These are phyloP conservation scores for Pyrenophora graminea DNA, from an alignment of 2,329 filamentous ascomycete species.

Conservation along the genomic window DNA sequence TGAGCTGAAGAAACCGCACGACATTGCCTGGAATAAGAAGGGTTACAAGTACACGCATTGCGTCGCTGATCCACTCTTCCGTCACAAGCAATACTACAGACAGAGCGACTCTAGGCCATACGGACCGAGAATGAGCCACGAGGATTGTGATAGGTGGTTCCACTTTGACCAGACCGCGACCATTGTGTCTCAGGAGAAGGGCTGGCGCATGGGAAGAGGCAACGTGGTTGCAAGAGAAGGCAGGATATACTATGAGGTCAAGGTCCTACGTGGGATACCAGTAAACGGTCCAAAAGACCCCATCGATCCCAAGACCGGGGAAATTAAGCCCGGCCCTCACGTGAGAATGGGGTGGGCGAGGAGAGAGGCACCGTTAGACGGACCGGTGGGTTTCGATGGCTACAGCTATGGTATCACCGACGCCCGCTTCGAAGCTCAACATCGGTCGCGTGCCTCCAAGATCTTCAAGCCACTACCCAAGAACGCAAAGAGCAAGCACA, in stretches of 20 bases:
- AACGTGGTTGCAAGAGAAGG: slow-evolving; percentile 91
- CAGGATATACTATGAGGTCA: slow-evolving; percentile 92
- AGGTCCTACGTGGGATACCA: slow-evolving; percentile 76
- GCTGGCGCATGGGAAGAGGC: slow-evolving; percentile 86
- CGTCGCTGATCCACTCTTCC: slow-evolving; percentile 85
- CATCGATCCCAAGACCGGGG: slow-evolving; percentile 39
- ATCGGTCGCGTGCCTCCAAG: slow-evolving; percentile 90
- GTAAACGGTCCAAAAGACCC: slow-evolving; percentile 48
- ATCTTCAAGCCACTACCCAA: slow-evolving; percentile 62
- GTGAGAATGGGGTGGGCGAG: slow-evolving; percentile 86
- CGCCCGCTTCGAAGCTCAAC: slow-evolving; percentile 85
- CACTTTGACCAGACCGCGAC: slow-evolving; percentile 75
- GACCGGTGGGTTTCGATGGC: slow-evolving; percentile 82
- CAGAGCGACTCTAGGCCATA: slow-evolving; percentile 85
- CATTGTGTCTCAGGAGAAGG: slow-evolving; percentile 86
- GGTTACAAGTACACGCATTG: slow-evolving; percentile 88
- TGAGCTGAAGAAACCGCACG: slow-evolving; percentile 54
- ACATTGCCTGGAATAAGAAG: slow-evolving; percentile 66
- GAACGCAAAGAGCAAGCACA: slow-evolving; percentile 44
- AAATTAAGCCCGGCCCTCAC: slow-evolving; percentile 58
- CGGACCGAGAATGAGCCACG: slow-evolving; percentile 83
- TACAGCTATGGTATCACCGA: slow-evolving; percentile 96
- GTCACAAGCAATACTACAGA: slow-evolving; percentile 85
- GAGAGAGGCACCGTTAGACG: slow-evolving; percentile 79
- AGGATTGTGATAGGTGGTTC: slow-evolving; percentile 85